Conservation (phyloP, 148 eudicot genomes). For the Rhododendron williamsianum region DNA sequence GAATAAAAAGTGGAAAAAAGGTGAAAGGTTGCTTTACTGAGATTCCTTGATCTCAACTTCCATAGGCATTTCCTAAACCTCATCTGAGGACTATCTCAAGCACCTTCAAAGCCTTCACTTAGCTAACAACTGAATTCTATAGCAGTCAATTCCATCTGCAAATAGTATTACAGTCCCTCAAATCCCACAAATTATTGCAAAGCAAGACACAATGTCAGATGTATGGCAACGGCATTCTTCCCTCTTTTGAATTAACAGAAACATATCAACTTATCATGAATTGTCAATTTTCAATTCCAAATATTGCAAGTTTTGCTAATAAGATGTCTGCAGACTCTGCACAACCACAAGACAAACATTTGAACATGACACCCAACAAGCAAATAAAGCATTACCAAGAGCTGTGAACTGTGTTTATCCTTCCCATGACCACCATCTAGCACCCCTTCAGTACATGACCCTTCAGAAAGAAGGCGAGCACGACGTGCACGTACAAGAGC, state of each 20-base stretch:
- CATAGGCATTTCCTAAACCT: not conserved
- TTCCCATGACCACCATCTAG: conserved; percentile 8
- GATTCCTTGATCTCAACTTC: not conserved
- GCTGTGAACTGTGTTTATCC: conserved; percentile 11
- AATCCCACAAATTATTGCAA: not conserved
- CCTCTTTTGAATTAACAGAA: not conserved
- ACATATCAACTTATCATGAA: not conserved
- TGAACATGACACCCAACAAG: conserved; percentile 1
- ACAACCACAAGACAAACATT: not conserved
- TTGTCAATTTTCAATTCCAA: not conserved
- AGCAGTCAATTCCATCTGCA: not conserved
- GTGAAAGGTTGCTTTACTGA: not conserved
- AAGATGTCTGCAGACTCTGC: not conserved
- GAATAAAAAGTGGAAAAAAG: not conserved
- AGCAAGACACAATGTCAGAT: not conserved
- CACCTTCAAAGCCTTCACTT: not conserved
- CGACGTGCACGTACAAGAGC: conserved; percentile 67
- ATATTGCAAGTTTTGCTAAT: not conserved
- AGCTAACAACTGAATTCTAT: not conserved
- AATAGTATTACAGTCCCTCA: not conserved
- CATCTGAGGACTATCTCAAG: not conserved
- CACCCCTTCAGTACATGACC: conserved; percentile 13
- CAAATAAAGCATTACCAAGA: conserved; percentile 35
- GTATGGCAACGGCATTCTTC: not conserved
- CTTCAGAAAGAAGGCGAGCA: conserved; percentile 27